phyloP scores from a whole-genome alignment of 306 rosid species.

The Acacia crassicarpa region DNA sequence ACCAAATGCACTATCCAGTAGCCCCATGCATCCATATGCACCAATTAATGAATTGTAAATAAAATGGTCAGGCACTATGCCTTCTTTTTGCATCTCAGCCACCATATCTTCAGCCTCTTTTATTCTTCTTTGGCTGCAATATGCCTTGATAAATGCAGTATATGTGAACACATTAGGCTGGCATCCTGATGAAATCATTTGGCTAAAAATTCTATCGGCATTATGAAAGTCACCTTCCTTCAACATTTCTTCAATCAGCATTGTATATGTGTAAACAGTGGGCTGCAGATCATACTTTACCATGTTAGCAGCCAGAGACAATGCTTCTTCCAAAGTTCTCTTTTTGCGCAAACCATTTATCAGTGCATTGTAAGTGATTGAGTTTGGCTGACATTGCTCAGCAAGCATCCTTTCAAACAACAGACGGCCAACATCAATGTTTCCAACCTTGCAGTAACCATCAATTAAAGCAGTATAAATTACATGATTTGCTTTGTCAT shows the following conservation, averaged over 20 bases:
- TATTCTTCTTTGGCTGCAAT: constrained; percentile 68
- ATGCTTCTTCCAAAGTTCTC: constrained; percentile 55
- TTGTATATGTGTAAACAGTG: constrained; percentile 59
- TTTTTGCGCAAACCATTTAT: constrained; percentile 75
- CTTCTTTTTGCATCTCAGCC: constrained; percentile 57
- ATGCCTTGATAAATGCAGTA: constrained; percentile 70
- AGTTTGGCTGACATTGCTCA: constrained; percentile 64
- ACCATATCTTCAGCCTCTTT: constrained; percentile 67
- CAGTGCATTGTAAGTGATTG: constrained; percentile 63
- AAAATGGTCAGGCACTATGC: constrained; percentile 60
- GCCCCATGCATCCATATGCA: constrained; percentile 64
- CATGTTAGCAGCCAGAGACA: constrained; percentile 58
- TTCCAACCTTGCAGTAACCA: constrained; percentile 74
- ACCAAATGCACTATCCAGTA: constrained; percentile 62
- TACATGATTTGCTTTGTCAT: constrained; percentile 50
- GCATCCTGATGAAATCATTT: constrained; percentile 62
- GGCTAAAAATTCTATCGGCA: constrained; percentile 52
- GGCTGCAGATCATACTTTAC: constrained; percentile 51
- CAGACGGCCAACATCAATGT: constrained; percentile 48
- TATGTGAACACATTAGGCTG: constrained; percentile 70
- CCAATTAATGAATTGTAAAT: constrained; percentile 56
- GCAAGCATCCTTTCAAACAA: constrained; percentile 66
- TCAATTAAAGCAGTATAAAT: constrained; percentile 72
- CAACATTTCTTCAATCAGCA: constrained; percentile 56
- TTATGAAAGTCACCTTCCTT: constrained; percentile 54